A percentile compares a stretch with the other conserved stretches of the same genome.
These are phyloP conservation scores for Chloropicon primus DNA, from an alignment of 139 green algal genomes.

Conservation along the genomic window DNA sequence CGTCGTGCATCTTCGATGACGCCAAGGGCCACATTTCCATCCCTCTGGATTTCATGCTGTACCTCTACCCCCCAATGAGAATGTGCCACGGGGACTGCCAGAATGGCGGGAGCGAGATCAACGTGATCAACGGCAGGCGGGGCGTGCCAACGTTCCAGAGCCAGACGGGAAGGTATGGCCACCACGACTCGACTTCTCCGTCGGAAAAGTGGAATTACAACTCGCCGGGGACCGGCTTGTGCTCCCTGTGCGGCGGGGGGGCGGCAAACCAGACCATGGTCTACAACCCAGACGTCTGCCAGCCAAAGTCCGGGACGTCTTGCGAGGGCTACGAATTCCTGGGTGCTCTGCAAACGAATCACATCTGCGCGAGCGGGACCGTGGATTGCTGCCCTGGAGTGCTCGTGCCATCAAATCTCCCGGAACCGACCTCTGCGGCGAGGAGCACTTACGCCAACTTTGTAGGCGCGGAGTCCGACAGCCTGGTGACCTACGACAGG, in stretches of 20 bases:
- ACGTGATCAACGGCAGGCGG: background rate
- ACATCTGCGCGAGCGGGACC: background rate
- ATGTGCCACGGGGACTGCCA: conserved; percentile 12
- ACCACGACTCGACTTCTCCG: background rate
- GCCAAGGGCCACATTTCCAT: conserved; percentile 1
- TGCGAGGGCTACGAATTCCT: background rate
- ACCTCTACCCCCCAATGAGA: conserved; percentile 15
- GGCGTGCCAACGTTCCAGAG: background rate
- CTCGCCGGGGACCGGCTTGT: conserved; percentile 2
- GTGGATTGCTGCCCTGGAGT: conserved; percentile 5
- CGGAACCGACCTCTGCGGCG: background rate
- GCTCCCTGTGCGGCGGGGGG: conserved; percentile 7
- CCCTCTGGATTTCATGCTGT: conserved; percentile 15
- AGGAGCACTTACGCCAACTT: background rate
- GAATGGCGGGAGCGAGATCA: conserved; percentile 3
- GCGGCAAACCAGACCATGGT: background rate
- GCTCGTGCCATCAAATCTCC: background rate
- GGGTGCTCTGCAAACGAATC: background rate
- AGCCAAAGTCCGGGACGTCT: background rate
- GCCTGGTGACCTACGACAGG: background rate
- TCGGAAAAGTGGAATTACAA: background rate
- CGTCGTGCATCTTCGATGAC: background rate
- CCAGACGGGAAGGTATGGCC: background rate
- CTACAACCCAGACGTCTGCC: conserved; percentile 1
- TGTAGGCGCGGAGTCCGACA: background rate